Base-by-base conservation (phyloP, 2,329 filamentous ascomycete species). In the Phyllosticta capitalensis region DNA sequence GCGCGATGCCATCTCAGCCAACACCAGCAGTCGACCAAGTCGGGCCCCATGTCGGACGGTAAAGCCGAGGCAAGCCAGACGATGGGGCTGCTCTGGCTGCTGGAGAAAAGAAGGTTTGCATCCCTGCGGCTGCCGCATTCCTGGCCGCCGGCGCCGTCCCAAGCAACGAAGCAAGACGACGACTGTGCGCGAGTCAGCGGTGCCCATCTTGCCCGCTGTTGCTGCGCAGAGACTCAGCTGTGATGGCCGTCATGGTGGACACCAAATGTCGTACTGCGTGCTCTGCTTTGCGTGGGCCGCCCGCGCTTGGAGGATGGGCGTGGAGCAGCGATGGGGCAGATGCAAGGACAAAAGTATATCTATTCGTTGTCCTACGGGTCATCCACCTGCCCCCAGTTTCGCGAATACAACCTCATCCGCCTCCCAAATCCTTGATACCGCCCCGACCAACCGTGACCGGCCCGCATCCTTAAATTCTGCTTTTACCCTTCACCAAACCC, bases 311-410 rank as follows among this genome's bases (percentile, higher is more conserved):
- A 38, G 49, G 12, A 52, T 52, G 50, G 28, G 56, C 56, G 45
- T 45, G 21, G 50, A 58, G 50, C 38, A 52, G 56, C 56, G 56
- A 45, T 45, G 33, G 50, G 50, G 48, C 56, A 58, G 56, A 58
- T 58, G 56, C 56, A 58, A 54, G 56, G 51, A 54, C 56, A 54
- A 45, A 58, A 58, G 56, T 58, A 58, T 58, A 58, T 58, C 56
- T 58, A 58, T 52, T 50, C 26, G 28, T 54, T 54, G 56, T 58
- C 56, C 56, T 58, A 54, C 52, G 50, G 56, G 51, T 54, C 56
- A 52, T 52, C 56, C 54, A 52, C 50, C 20, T 26, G 20, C 50
- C 33, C 56, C 52, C 56, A 58, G 56, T 52, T 58, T 45, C 56
- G 50, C 56, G 17, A n/a, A 24, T 24, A 51, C 49, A 52, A 45